Percentiles rank a stretch among this genome's conserved stretches.
These are phyloP conservation scores for Prosopis cineraria DNA, from an alignment of 306 rosid genomes.

Conservation along the genomic window DNA sequence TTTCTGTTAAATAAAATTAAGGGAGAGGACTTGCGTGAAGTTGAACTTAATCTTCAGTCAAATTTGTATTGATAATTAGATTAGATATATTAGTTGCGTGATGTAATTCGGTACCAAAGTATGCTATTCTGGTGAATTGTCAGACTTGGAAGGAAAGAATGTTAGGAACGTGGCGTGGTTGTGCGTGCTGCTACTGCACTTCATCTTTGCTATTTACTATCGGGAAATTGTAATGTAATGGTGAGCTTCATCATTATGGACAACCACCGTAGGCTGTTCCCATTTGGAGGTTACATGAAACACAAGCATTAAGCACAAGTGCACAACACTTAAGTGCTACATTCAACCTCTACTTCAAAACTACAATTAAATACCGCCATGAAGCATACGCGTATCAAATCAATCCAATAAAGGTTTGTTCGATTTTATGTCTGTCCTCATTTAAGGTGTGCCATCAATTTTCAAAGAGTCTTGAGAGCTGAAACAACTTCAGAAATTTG, in stretches of 20 bases:
- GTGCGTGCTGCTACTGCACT: conserved; percentile 36
- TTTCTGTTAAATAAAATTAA: background rate
- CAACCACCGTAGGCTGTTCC: conserved; percentile 42
- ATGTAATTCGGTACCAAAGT: background rate
- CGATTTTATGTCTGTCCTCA: background rate
- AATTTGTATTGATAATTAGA: background rate
- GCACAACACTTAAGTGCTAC: background rate
- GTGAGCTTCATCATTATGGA: conserved; percentile 48
- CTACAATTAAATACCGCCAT: background rate
- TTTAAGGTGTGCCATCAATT: background rate
- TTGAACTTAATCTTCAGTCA: background rate
- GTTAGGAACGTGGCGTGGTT: conserved; percentile 33
- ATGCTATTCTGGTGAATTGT: background rate
- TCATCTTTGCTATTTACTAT: background rate
- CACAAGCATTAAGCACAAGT: conserved; percentile 37
- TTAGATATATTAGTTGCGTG: background rate
- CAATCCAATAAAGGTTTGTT: background rate
- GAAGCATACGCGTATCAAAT: background rate
- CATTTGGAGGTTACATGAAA: conserved; percentile 41
- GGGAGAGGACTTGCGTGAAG: background rate
- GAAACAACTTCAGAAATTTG: background rate
- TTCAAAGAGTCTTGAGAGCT: background rate
- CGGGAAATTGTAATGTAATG: background rate
- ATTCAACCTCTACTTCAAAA: conserved; percentile 4
- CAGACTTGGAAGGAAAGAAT: conserved; percentile 72